A percentile compares a stretch with the other conserved stretches of the same genome.
Conservation (phyloP, 2,329 filamentous ascomycete species). For the Colletotrichum falcatum region DNA sequence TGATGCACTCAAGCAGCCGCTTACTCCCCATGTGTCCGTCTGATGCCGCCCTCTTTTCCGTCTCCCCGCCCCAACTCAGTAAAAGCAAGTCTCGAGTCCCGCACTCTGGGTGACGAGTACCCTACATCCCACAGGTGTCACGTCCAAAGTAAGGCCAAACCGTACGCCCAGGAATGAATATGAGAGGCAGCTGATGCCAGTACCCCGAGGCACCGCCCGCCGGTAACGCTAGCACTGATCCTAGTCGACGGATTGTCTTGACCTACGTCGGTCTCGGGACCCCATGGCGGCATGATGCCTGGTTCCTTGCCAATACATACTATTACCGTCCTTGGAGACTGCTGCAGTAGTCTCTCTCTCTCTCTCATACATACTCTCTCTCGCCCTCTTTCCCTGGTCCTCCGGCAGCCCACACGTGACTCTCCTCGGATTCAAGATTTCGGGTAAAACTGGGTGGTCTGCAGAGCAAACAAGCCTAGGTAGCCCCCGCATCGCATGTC, state of each 20-base stretch:
- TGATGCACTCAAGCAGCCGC: no score
- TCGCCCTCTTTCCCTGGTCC: no score
- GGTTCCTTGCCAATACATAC: not conserved
- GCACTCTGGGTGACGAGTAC: not conserved
- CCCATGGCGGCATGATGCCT: not conserved
- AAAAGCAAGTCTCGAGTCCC: not conserved
- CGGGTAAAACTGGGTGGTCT: not conserved
- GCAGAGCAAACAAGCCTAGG: not conserved
- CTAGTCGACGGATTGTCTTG: constrained; percentile 31
- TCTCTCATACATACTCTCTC: no score
- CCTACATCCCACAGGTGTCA: not conserved
- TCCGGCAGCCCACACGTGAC: not conserved
- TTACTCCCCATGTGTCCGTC: not conserved
- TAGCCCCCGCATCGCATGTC: not conserved
- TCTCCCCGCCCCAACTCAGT: not conserved
- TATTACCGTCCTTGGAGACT: not conserved
- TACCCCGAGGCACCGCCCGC: not conserved
- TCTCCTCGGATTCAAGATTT: not conserved
- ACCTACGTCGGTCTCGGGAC: constrained; percentile 30
- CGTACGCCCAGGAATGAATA: not conserved
- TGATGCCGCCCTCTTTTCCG: not conserved
- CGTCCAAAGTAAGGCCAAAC: not conserved
- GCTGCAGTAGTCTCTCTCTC: not conserved
- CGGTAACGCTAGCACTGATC: constrained; percentile 6
- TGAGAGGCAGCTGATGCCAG: not conserved